Evolutionary conservation across 1,284 basidiomycete species (phyloP).

Genomic region (Cutaneotrichosporon spelunceum): DNA sequence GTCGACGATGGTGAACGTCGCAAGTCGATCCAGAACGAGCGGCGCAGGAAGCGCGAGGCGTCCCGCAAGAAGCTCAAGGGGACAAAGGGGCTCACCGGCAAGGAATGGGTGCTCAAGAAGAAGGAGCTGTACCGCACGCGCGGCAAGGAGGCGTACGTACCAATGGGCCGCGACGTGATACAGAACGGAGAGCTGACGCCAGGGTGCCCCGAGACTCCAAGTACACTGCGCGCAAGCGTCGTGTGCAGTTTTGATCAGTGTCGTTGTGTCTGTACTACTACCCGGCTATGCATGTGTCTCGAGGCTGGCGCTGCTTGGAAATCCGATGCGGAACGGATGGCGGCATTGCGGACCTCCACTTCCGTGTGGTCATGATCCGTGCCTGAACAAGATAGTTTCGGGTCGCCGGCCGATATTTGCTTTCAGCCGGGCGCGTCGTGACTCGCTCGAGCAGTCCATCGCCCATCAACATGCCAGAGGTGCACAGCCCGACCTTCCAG

Average conservation of each 20-base stretch:
- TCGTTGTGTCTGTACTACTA: slow-evolving; percentile 12
- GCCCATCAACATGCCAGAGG: slow-evolving; percentile 4
- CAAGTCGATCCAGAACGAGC: slow-evolving; percentile 45
- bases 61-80: slow-evolving; percentile 39
- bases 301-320: background rate
- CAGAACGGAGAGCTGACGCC: slow-evolving; percentile 8
- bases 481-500: slow-evolving; percentile 32
- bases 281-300: slow-evolving; percentile 4
- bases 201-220: slow-evolving; percentile 53
- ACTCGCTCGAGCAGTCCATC: background rate
- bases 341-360: background rate
- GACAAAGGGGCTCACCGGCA: slow-evolving; percentile 47
- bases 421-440: background rate
- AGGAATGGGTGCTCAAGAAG: slow-evolving; percentile 59
- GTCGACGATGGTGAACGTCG: slow-evolving; percentile 57
- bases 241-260: slow-evolving; percentile 42
- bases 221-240: slow-evolving; percentile 52
- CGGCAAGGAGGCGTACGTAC: slow-evolving; percentile 55
- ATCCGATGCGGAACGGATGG: background rate
- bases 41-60: slow-evolving; percentile 36
- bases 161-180: background rate
- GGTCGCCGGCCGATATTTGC: background rate
- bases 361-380: background rate
- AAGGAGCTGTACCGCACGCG: slow-evolving; percentile 58
- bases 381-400: background rate